Percentiles rank a stretch among this genome's conserved stretches.
Evolutionary conservation across 2,329 filamentous ascomycete species (phyloP).

Genomic region (Talaromyces amestolkiae): DNA sequence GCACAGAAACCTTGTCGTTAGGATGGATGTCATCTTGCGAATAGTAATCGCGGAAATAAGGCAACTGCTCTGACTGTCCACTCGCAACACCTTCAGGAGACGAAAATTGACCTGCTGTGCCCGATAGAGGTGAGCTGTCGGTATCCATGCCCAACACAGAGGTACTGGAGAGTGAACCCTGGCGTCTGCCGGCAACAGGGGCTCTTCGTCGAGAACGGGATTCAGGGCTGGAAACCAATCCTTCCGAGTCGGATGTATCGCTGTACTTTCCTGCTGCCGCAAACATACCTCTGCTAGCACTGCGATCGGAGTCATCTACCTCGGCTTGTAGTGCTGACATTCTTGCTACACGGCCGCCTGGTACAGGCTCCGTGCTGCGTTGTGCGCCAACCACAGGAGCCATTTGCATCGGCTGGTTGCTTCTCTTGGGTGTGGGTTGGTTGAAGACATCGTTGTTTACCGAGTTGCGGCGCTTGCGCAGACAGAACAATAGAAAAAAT

Average conservation of each 20-base stretch:
- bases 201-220: conserved; percentile 56
- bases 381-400: conserved; percentile 28
- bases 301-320: conserved; percentile 55
- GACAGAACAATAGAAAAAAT: conserved; percentile 55
- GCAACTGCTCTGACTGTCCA: conserved; percentile 90
- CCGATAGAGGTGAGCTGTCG: conserved; percentile 69
- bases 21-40: conserved; percentile 94
- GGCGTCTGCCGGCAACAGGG: conserved; percentile 59
- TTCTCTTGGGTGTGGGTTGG: conserved; percentile 69
- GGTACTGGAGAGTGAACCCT: conserved; percentile 84
- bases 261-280: conserved; percentile 52
- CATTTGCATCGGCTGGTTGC: conserved; percentile 45
- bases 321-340: conserved; percentile 91
- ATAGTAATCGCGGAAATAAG: conserved; percentile 98
- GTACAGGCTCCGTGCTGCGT: conserved; percentile 69
- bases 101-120: conserved; percentile 69
- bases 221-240: conserved; percentile 68
- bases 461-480: conserved; percentile 55
- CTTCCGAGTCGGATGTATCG: conserved; percentile 61
- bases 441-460: conserved; percentile 77
- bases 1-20: conserved; percentile 80
- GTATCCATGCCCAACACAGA: conserved; percentile 68
- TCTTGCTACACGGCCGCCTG: conserved; percentile 84
- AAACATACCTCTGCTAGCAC: conserved; percentile 34
- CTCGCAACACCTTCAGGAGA: conserved; percentile 80